A percentile compares a stretch with the other conserved stretches of the same genome.
phyloP scores from a whole-genome alignment of 2,329 filamentous ascomycete species.

The Phymatotrichopsis omnivora region DNA sequence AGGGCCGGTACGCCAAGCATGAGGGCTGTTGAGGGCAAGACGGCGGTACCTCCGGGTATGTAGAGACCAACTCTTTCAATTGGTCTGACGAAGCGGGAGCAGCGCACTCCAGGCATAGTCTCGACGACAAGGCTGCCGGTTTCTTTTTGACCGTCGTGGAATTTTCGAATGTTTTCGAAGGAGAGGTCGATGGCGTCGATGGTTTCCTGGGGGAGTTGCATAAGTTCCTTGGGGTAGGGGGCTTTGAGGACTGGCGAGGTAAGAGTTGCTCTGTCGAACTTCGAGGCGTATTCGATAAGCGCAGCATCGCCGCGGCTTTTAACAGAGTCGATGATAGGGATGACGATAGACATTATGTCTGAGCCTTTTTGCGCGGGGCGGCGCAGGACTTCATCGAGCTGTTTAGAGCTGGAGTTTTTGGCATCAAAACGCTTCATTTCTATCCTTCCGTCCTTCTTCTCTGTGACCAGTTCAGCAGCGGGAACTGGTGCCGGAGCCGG shows the following conservation, averaged over 20 bases:
- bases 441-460: slow-evolving; percentile 48
- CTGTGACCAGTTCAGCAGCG: slow-evolving; percentile 1
- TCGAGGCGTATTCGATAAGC: slow-evolving; percentile 87
- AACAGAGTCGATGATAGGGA: slow-evolving; percentile 83
- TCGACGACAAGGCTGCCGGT: slow-evolving; percentile 74
- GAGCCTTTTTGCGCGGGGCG: slow-evolving; percentile 88
- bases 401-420: slow-evolving; percentile 50
- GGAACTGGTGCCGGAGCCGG: slow-evolving; percentile 5
- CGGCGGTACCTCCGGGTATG: slow-evolving; percentile 89
- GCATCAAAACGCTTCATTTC: slow-evolving; percentile 72
- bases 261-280: slow-evolving; percentile 91
- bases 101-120: slow-evolving; percentile 95
- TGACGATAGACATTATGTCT: slow-evolving; percentile 88
- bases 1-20: slow-evolving; percentile 97
- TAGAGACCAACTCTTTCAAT: slow-evolving; percentile 97
- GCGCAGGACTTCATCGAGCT: slow-evolving; percentile 65
- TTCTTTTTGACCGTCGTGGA: slow-evolving; percentile 85
- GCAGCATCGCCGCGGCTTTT: slow-evolving; percentile 75
- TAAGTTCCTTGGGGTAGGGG: slow-evolving; percentile 74
- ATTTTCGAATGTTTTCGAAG: slow-evolving; percentile 87
- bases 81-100: slow-evolving; percentile 81
- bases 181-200: slow-evolving; percentile 87
- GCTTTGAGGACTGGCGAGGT: slow-evolving; percentile 82
- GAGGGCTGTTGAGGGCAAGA: slow-evolving; percentile 90
- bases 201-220: slow-evolving; percentile 75